Evolutionary conservation across 2,329 filamentous ascomycete genomes (phyloP), one percentile per base, ranked within the genome.

Genomic region (Fusarium pininemorale): DNA sequence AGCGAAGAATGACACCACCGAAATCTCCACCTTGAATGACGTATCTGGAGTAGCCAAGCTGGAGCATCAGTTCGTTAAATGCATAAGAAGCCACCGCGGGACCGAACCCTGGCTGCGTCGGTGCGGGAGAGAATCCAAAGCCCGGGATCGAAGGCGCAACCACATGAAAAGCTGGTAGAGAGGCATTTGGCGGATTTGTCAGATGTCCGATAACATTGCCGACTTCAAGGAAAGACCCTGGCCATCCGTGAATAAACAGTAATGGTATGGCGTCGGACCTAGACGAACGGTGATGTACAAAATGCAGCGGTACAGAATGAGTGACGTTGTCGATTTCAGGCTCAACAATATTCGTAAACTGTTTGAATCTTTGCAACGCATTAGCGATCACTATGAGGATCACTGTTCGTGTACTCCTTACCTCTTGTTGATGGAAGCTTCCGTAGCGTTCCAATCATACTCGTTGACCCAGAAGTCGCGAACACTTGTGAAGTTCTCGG

Each of bases 321-420:
- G 12, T 53, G 9, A 9, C 8, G 2, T 59, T 59, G 5, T 59
- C n/a, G 13, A 59, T 59, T 11, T 39, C 22, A 5, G 56, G 35
- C 10, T 59, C 35, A 16, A 59, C 56, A 32, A 53, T 30, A 12
- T 26, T 59, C 1, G 56, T 59, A 37, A 53, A 53, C 22, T 59
- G 56, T 9, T 39, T 24, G 3, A 59, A 8, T 22, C 56, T 59
- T 24, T 3, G 1, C 4, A 16, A 1, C 11, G 6, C 4, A 7
- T 59, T 11, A 59, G 55, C 1, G 1, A 7, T 18, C 15, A 13
- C 5, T 4, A 9, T 18, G 1, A 2, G 1, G 1, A 11, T 18
- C 0, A 5, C 13, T 6, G 41, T 4, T 12, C 1, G 0, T 7
- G 2, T 6, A 10, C 4, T 18, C 8, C 42, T 32, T 15, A 53